These are phyloP conservation scores for Spongospora subterranea DNA, from an alignment of 208 protist genomes.

Conservation along the genomic window DNA sequence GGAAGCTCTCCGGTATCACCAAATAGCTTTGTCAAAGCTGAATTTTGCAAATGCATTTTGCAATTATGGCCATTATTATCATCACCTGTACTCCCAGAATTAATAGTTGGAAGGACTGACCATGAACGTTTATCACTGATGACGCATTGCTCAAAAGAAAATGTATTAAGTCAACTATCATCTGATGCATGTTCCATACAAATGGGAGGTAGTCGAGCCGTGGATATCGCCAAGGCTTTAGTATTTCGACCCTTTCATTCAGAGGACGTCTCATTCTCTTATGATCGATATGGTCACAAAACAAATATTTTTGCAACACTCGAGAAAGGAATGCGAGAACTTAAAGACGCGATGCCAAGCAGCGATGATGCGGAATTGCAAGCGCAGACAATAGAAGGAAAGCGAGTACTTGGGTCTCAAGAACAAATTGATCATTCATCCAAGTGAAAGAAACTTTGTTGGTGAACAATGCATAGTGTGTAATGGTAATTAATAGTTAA, in stretches of 20 bases:
- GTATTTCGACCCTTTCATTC: conserved; percentile 18
- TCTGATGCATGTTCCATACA: not conserved
- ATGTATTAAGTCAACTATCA: not conserved
- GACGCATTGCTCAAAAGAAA: not conserved
- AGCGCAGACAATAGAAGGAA: too few relatives aligned
- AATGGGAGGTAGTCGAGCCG: too few relatives aligned
- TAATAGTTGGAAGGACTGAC: not conserved
- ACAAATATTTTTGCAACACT: not conserved
- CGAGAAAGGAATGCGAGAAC: conserved; percentile 1
- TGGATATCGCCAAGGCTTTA: not conserved
- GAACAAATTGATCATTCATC: too few relatives aligned
- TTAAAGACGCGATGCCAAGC: not conserved
- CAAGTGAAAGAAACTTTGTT: too few relatives aligned
- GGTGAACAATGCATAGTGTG: too few relatives aligned
- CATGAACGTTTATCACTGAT: conserved; percentile 27
- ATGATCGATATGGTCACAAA: not conserved
- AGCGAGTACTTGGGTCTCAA: too few relatives aligned
- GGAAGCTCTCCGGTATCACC: not conserved
- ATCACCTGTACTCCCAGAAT: not conserved
- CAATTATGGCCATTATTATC: not conserved
- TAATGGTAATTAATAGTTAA: too few relatives aligned
- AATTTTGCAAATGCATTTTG: not conserved
- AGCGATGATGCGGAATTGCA: not conserved
- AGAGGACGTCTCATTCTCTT: conserved; percentile 6
- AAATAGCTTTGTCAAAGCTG: not conserved